phyloP scores from a whole-genome alignment of 108 stramenopile genomes.

The Aurantiochytrium sp. region DNA sequence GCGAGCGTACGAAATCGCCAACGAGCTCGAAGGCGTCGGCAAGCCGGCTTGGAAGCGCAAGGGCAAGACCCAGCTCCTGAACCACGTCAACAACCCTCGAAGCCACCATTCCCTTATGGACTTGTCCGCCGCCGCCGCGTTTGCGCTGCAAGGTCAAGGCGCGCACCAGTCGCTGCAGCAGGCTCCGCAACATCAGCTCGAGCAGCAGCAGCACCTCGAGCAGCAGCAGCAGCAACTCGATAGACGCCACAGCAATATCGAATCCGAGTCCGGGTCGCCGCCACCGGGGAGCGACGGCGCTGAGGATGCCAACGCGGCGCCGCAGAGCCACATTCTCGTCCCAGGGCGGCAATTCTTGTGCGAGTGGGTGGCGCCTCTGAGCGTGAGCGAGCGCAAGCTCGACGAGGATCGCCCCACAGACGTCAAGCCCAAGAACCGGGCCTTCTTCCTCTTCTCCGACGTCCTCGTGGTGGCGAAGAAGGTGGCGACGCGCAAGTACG shows the following conservation, averaged over 20 bases:
- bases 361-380: not conserved
- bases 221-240: no score
- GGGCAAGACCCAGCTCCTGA: not conserved
- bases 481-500: conserved; percentile 2
- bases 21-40: not conserved
- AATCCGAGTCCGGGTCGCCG: no score
- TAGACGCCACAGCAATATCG: no score
- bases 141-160: not conserved
- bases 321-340: not conserved
- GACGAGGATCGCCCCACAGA: not conserved
- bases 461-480: not conserved
- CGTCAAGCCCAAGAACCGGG: not conserved
- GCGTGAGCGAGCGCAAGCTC: not conserved
- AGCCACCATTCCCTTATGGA: not conserved
- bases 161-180: no score
- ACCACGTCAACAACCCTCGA: not conserved
- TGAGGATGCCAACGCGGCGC: not conserved
- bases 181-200: no score
- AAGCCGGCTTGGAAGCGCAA: not conserved
- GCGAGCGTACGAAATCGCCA: conserved; percentile 9
- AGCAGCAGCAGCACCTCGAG: no score
- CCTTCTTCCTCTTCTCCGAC: conserved; percentile 22
- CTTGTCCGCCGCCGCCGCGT: not conserved
- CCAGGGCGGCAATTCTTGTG: not conserved
- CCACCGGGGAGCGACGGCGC: no score